These are phyloP conservation scores for Boletus vermiculosoides DNA, from an alignment of 768 basidiomycete genomes.

Conservation along the genomic window DNA sequence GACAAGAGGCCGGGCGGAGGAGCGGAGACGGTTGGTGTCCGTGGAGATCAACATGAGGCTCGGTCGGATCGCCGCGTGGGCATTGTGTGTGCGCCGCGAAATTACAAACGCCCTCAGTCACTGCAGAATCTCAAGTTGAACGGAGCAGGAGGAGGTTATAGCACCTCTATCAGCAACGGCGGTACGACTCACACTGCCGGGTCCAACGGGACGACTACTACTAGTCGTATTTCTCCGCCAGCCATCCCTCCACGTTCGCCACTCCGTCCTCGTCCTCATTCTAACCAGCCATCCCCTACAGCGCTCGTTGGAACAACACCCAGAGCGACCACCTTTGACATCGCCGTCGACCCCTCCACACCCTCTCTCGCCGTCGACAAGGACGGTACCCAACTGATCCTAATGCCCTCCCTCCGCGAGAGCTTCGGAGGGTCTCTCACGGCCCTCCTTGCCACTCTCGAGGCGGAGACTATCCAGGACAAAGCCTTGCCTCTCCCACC, in stretches of 20 bases:
- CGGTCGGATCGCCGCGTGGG: conserved; percentile 46
- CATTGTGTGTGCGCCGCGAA: conserved; percentile 34
- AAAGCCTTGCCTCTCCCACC: conserved; percentile 33
- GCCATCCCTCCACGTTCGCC: conserved; percentile 33
- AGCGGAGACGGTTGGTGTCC: conserved; percentile 18
- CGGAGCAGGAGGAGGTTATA: conserved; percentile 9
- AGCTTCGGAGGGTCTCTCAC: conserved; percentile 35
- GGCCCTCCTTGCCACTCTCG: conserved; percentile 30
- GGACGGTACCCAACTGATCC: conserved; percentile 15
- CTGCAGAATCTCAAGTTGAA: conserved; percentile 28
- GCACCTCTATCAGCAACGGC: conserved; percentile 12
- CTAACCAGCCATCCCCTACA: neutral
- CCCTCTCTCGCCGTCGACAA: conserved; percentile 8
- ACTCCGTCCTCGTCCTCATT: conserved; percentile 30
- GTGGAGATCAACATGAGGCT: conserved; percentile 33
- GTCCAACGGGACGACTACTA: conserved; percentile 7
- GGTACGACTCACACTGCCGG: conserved; percentile 6
- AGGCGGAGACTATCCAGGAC: conserved; percentile 30
- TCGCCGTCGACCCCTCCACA: neutral
- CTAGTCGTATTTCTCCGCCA: conserved; percentile 14
- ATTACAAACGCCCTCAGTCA: conserved; percentile 36
- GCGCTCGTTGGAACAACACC: conserved; percentile 18
- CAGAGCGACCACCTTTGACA: conserved; percentile 1
- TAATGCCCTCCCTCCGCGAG: conserved; percentile 32
- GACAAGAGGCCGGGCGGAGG: conserved; percentile 10